These are phyloP conservation scores for Clarireedia paspali DNA, from an alignment of 2,329 filamentous ascomycete genomes.

Conservation along the genomic window DNA sequence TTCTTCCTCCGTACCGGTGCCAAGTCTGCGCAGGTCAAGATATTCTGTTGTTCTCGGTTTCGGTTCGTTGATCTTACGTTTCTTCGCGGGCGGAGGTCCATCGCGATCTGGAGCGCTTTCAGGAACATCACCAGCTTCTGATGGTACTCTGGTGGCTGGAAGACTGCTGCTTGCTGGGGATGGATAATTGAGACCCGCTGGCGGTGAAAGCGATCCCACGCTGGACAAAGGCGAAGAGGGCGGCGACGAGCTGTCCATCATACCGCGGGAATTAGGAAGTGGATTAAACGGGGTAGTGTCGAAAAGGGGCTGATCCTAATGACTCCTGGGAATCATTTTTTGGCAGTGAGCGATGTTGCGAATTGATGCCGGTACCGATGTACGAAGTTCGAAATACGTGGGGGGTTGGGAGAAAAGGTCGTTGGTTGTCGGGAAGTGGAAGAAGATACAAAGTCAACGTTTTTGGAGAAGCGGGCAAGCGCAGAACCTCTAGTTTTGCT, in stretches of 20 bases:
- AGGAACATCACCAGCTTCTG: constrained; percentile 17
- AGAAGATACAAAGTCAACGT: too few relatives aligned
- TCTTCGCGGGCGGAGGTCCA: constrained; percentile 65
- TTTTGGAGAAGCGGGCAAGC: too few relatives aligned
- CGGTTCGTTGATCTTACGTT: constrained; percentile 56
- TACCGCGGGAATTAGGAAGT: background rate
- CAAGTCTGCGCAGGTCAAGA: constrained; percentile 57
- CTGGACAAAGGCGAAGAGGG: constrained; percentile 30
- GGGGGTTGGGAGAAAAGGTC: background rate
- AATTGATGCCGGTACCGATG: background rate
- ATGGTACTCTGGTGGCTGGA: constrained; percentile 18
- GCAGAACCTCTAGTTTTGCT: too few relatives aligned
- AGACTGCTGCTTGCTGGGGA: constrained; percentile 25
- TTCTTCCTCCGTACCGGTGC: constrained; percentile 38
- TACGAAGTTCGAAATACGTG: background rate
- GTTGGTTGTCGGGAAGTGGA: background rate
- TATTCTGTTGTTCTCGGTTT: constrained; percentile 73
- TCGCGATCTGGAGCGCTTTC: constrained; percentile 33
- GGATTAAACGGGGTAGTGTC: background rate
- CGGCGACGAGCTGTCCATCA: constrained; percentile 14
- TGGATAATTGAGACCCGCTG: constrained; percentile 24
- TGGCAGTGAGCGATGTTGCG: background rate
- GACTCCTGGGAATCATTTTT: constrained; percentile 8
- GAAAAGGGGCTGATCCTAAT: constrained; percentile 4
- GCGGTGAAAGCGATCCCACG: constrained; percentile 31